phyloP scores from a whole-genome alignment of 495 filamentous ascomycete species.

The Oidiodendron maius region DNA sequence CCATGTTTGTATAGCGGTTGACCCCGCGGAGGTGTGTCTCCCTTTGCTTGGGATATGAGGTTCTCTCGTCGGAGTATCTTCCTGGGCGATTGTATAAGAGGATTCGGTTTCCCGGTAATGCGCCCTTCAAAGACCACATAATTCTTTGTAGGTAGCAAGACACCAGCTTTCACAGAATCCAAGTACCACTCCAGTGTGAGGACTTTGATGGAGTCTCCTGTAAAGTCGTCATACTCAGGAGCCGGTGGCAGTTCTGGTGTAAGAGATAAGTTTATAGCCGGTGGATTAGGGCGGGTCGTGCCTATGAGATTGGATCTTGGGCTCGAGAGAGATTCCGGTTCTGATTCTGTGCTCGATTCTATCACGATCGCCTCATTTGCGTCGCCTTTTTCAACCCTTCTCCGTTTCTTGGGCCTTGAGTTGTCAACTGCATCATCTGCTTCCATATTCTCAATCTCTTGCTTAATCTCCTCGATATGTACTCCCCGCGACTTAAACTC shows the following conservation, averaged over 20 bases:
- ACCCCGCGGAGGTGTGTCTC: slow-evolving; percentile 5
- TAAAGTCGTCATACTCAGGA: background rate
- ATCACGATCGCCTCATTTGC: slow-evolving; percentile 9
- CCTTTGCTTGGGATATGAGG: slow-evolving; percentile 26
- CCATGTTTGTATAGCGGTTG: background rate
- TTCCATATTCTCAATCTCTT: background rate
- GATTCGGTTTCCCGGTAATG: slow-evolving; percentile 4
- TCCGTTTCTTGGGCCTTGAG: slow-evolving; percentile 4
- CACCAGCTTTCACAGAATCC: slow-evolving; percentile 47
- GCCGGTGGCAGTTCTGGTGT: background rate
- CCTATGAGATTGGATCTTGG: background rate
- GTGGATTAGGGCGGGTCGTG: background rate
- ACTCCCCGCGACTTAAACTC: slow-evolving; percentile 65
- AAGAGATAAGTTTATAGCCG: background rate
- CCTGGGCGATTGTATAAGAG: background rate
- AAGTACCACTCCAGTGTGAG: slow-evolving; percentile 73
- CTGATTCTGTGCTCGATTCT: slow-evolving; percentile 35
- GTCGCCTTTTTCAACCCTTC: slow-evolving; percentile 8
- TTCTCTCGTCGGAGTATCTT: slow-evolving; percentile 16
- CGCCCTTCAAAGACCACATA: slow-evolving; percentile 64
- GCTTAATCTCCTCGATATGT: slow-evolving; percentile 24
- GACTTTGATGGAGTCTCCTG: slow-evolving; percentile 49
- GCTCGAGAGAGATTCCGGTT: slow-evolving; percentile 12
- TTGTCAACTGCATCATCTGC: background rate
- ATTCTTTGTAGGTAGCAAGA: slow-evolving; percentile 48